Percentiles rank a stretch among this genome's conserved stretches.
Conservation (phyloP, 2,329 filamentous ascomycete genomes). For the Alternaria sp. region DNA sequence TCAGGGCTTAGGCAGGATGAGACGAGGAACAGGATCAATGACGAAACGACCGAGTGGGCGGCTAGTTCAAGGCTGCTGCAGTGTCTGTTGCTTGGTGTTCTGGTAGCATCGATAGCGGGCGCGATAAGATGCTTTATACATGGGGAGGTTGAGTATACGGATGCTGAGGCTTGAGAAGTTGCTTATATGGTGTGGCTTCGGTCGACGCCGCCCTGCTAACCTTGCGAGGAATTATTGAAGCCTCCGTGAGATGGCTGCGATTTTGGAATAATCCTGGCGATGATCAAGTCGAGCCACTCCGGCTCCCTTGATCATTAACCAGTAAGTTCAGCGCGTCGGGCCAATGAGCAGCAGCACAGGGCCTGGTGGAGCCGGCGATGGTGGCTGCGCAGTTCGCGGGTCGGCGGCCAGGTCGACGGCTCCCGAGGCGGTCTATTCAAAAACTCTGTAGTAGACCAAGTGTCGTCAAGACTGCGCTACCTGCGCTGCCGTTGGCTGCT, state of each 20-base stretch:
- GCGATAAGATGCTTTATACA: conserved; percentile 37
- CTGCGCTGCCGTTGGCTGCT: conserved; percentile 16
- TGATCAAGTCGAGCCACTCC: conserved; percentile 42
- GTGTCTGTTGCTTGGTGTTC: conserved; percentile 19
- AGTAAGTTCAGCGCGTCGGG: conserved; percentile 13
- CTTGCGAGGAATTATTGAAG: conserved; percentile 36
- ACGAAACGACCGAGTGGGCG: conserved; percentile 18
- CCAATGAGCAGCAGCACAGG: conserved; percentile 24
- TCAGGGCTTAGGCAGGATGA: conserved; percentile 20
- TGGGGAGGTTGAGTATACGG: neutral
- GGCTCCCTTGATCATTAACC: conserved; percentile 29
- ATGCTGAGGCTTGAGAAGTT: conserved; percentile 19
- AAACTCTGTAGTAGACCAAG: conserved; percentile 13
- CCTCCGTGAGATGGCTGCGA: conserved; percentile 17
- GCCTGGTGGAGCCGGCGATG: conserved; percentile 18
- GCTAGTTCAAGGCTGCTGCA: conserved; percentile 19
- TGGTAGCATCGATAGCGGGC: conserved; percentile 20
- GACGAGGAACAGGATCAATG: conserved; percentile 21
- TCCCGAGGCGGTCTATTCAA: conserved; percentile 14
- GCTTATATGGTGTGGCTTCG: conserved; percentile 36
- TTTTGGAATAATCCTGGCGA: conserved; percentile 39
- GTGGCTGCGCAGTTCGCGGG: conserved; percentile 29
- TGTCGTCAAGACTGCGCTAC: conserved; percentile 9
- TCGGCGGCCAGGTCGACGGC: conserved; percentile 8
- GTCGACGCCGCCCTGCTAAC: conserved; percentile 35